Evolutionary conservation across 2,329 filamentous ascomycete genomes (phyloP).

Genomic region (Aspergillus pseudotamarii): DNA sequence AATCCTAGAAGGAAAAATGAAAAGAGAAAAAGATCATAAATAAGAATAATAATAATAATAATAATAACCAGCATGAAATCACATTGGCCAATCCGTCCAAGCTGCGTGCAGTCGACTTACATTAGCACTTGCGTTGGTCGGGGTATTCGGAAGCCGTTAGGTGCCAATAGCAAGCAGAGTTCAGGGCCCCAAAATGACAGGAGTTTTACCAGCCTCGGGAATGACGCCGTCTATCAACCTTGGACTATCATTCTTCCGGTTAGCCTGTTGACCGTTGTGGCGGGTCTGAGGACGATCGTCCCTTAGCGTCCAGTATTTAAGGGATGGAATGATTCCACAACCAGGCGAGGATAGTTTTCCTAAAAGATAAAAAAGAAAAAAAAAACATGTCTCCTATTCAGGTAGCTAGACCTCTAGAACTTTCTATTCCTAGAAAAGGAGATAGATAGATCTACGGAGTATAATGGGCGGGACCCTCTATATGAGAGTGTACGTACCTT

Average conservation of each 20-base stretch:
- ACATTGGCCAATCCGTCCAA: neutral
- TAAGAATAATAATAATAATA: neutral
- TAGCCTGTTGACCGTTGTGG: constrained; percentile 1
- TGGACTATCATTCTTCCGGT: constrained; percentile 1
- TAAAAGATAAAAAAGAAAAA: too few relatives aligned
- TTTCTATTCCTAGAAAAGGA: neutral
- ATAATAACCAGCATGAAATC: neutral
- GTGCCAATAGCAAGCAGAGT: constrained; percentile 16
- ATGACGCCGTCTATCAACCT: constrained; percentile 1
- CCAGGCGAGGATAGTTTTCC: neutral
- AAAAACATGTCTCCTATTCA: neutral
- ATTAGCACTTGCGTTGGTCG: constrained; percentile 11
- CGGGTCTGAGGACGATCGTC: constrained; percentile 2
- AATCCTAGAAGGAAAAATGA: too few relatives aligned
- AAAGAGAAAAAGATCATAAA: neutral
- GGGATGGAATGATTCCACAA: neutral
- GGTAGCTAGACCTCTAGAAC: neutral
- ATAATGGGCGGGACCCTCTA: neutral
- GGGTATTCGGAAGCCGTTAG: constrained; percentile 19
- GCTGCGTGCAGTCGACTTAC: constrained; percentile 5
- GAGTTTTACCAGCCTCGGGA: constrained; percentile 9
- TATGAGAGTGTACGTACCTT: neutral
- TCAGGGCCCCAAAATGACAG: neutral
- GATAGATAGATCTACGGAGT: neutral
- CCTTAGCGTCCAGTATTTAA: neutral